Evolutionary conservation across 1,139 yeast genomes (phyloP).

Genomic region (Pichia sp.): DNA sequence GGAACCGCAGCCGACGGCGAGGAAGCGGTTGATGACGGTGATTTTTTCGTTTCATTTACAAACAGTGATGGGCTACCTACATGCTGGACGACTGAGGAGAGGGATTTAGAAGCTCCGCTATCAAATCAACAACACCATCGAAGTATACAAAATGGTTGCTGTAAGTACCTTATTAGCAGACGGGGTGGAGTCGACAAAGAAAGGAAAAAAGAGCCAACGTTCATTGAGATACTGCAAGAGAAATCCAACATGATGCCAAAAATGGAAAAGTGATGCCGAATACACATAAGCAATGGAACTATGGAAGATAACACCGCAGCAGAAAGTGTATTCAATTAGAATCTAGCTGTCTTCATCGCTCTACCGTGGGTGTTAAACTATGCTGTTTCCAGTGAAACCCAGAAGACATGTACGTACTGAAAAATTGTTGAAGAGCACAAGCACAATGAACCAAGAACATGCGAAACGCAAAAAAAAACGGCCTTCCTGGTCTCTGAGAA

Average conservation of each 20-base stretch:
- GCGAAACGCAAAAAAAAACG: neutral
- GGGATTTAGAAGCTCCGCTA: neutral
- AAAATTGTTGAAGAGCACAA: neutral
- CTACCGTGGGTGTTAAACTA: no score
- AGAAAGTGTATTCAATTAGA: no score
- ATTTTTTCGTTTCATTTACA: slow-evolving; percentile 6
- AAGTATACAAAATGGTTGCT: slow-evolving; percentile 22
- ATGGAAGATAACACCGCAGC: no score
- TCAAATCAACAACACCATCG: slow-evolving; percentile 11
- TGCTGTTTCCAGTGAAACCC: no score
- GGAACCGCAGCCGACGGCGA: slow-evolving; percentile 6
- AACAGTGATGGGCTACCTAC: neutral
- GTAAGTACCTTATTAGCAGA: slow-evolving; percentile 15
- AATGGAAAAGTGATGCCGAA: no score
- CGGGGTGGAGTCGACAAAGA: neutral
- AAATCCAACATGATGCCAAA: no score
- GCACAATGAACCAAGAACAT: neutral
- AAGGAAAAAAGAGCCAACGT: neutral
- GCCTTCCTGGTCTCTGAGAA: no score
- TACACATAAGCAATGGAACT: neutral
- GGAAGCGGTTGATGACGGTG: slow-evolving; percentile 2
- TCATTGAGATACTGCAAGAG: neutral
- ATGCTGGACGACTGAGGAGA: neutral
- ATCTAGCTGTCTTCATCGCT: no score
- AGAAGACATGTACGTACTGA: neutral